Conservation (phyloP, 2,329 filamentous ascomycete genomes). For the Apiospora sp. region DNA sequence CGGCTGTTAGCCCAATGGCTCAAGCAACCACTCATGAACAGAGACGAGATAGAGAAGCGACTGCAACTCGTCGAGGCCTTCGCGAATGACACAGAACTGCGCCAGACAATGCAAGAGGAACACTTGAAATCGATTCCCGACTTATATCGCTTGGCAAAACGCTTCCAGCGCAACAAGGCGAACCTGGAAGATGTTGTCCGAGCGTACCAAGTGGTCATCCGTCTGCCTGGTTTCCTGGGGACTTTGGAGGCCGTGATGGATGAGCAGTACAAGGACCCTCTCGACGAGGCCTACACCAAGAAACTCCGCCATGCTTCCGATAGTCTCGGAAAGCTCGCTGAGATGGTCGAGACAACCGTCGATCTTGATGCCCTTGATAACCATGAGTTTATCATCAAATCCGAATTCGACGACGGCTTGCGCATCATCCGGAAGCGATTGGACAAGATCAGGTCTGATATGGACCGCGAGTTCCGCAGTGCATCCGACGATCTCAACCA, state of each 20-base stretch:
- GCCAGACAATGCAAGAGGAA: conserved; percentile 96
- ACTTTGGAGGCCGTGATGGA: conserved; percentile 96
- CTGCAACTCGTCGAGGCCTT: conserved; percentile 97
- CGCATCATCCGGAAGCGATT: conserved; percentile 90
- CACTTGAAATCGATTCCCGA: conserved; percentile 93
- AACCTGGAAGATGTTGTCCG: conserved; percentile 95
- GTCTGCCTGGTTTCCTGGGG: conserved; percentile 86
- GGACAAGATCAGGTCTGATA: conserved; percentile 82
- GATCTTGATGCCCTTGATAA: conserved; percentile 95
- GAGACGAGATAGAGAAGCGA: conserved; percentile 85
- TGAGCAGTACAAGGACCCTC: conserved; percentile 85
- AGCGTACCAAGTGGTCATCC: conserved; percentile 92
- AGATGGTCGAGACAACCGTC: conserved; percentile 99
- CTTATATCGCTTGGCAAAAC: conserved; percentile 90
- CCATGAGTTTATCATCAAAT: conserved; percentile 98
- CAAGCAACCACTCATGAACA: conserved; percentile 95
- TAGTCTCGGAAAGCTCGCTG: conserved; percentile 84
- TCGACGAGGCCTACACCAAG: conserved; percentile 86
- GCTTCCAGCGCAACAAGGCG: conserved; percentile 90
- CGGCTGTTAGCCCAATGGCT: conserved; percentile 93
- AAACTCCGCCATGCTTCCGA: conserved; percentile 81
- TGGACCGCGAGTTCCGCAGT: conserved; percentile 80
- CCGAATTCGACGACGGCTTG: conserved; percentile 92
- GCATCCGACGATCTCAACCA: conserved; percentile 85
- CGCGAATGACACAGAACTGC: conserved; percentile 87